phyloP scores from a whole-genome alignment of 139 green algal species.

The Eudorina sp. region DNA sequence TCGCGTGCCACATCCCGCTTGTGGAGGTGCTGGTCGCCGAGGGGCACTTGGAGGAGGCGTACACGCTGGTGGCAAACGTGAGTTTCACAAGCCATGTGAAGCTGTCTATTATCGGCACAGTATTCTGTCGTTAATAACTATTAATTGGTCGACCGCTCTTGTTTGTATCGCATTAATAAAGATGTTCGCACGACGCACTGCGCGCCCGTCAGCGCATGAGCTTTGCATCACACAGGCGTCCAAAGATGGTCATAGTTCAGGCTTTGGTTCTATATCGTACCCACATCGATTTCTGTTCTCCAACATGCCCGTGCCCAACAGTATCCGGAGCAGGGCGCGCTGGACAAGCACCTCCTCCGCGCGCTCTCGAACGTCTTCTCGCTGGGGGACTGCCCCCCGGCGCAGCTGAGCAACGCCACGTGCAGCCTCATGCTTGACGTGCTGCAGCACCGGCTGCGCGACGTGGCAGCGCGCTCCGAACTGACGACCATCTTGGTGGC shows the following conservation, averaged over 20 bases:
- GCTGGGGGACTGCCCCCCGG: constrained; percentile 16
- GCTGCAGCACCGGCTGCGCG: constrained; percentile 21
- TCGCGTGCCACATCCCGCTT: constrained; percentile 17
- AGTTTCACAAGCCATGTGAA: too few relatives aligned
- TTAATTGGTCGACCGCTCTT: too few relatives aligned
- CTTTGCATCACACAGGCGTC: too few relatives aligned
- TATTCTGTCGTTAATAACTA: too few relatives aligned
- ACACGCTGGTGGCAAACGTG: background rate
- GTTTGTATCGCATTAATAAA: too few relatives aligned
- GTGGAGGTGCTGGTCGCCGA: constrained; percentile 40
- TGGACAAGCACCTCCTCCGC: constrained; percentile 40
- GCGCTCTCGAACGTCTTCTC: constrained; percentile 6
- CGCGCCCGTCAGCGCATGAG: too few relatives aligned
- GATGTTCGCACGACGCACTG: too few relatives aligned
- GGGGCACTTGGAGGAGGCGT: constrained; percentile 17
- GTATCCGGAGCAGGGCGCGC: constrained; percentile 36
- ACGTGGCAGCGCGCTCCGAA: constrained; percentile 22
- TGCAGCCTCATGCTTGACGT: constrained; percentile 29
- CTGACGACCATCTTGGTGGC: constrained; percentile 44
- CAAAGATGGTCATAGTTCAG: too few relatives aligned
- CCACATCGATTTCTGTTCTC: too few relatives aligned
- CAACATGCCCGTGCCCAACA: background rate
- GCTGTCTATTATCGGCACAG: too few relatives aligned
- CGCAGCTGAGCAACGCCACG: background rate
- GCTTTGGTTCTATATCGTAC: too few relatives aligned